Evolutionary conservation across 148 eudicot species (phyloP).

Genomic region (Tetragonia tetragonoides): DNA sequence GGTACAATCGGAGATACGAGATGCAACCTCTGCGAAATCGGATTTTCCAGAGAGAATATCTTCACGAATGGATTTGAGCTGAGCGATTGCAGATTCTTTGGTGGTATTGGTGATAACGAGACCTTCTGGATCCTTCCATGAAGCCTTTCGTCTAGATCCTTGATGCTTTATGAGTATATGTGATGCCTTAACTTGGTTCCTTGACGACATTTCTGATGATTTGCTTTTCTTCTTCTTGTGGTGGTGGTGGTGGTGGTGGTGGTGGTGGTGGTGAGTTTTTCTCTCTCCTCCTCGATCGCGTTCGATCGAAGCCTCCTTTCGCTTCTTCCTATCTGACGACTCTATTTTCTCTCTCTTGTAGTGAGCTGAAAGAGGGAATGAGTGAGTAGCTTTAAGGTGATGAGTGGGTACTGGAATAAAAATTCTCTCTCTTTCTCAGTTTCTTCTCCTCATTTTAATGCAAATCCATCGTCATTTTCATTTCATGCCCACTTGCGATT

Average conservation of each 20-base stretch:
- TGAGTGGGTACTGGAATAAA: too few relatives aligned
- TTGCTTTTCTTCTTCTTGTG: slow-evolving; percentile 34
- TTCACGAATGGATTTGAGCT: slow-evolving; percentile 62
- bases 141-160: slow-evolving; percentile 79
- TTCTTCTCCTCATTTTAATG: too few relatives aligned
- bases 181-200: slow-evolving; percentile 72
- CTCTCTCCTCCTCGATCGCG: slow-evolving; percentile 29
- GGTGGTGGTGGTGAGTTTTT: slow-evolving; percentile 5
- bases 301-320: slow-evolving; percentile 40
- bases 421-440: too few relatives aligned
- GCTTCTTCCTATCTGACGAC: slow-evolving; percentile 58
- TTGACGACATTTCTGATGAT: slow-evolving; percentile 49
- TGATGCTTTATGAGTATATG: slow-evolving; percentile 89
- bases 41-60: slow-evolving; percentile 65
- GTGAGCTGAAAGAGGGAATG: too few relatives aligned
- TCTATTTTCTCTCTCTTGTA: slow-evolving; percentile 40
- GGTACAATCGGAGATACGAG: slow-evolving; percentile 66
- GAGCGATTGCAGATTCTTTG: slow-evolving; percentile 61
- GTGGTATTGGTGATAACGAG: slow-evolving; percentile 56
- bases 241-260: slow-evolving; percentile 3
- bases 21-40: slow-evolving; percentile 60
- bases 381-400: too few relatives aligned
- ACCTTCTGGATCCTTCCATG: slow-evolving; percentile 97
- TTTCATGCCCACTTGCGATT: too few relatives aligned
- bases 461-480: too few relatives aligned